Evolutionary conservation across 805 yeast species (phyloP), one percentile per base, ranked within the genome.

Genomic region (Tetrapisispora arboricola): DNA sequence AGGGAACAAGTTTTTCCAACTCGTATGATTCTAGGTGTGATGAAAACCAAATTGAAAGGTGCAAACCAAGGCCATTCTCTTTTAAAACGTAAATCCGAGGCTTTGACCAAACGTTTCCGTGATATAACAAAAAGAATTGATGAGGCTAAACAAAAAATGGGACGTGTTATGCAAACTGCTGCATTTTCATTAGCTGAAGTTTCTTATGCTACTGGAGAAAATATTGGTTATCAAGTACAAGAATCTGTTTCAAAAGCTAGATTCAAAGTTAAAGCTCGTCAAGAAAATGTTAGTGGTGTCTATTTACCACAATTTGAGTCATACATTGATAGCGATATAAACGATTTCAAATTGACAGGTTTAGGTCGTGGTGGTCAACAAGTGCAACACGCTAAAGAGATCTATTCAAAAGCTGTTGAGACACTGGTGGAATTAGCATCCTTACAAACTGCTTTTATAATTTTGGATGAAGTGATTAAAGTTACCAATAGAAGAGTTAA

Each of bases 281-380:
- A 88, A 61, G 98, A 90, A 60, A 90, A 90, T 64, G 97, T 90
- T 32, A 80, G 94, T 48, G 98, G 98, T 66, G 98, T 90, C 29
- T 78, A 80, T 55, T 72, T 90, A 55, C 97, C 98, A 19, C 86
- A 88, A 45, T 92, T 90, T 53, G 96, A 88, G 55, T 76, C 88
- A 21, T 81, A 74, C 50, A 76, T 86, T 45, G 84, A 87, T 57
- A 86, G 84, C 47, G 76, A 78, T 10, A 84, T 85, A 60, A 90
- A 90, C 57, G 98, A 92, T 58, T 90, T 90, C 72, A 85, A 85
- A 63, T 71, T 90, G 76, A 90, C 97, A 5, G 98, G 98, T 53
- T 72, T 90, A 50, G 98, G 98, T 39, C 76, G 96, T 63, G 98
- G 98, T 65, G 97, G 98, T 49, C 97, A 90, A 65, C 97, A 90